Base-by-base conservation (phyloP, 108 stramenopile species). In the Fragilaria crotonensis region DNA sequence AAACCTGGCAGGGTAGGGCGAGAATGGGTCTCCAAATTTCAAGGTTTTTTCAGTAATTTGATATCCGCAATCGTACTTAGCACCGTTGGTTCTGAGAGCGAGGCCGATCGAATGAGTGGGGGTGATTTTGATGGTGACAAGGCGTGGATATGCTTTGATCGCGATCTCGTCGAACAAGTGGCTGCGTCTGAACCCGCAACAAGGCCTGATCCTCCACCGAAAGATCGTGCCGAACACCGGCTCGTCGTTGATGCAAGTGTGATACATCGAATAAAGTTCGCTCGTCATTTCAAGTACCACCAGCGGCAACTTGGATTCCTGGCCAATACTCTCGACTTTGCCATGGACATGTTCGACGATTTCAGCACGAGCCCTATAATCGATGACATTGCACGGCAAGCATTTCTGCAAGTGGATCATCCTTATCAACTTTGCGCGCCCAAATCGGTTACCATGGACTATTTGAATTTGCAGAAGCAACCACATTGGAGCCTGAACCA, bases 111-210 rank as follows among this genome's bases (percentile, higher is more conserved):
- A 53, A 66, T 67, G 66, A 61, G 51, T 50, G 71, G 71, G 23
- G 71, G 71, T 19, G 71, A 72, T 23, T 66, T 61, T 56, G 71
- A 72, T 51, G 71, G 71, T 1, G 71, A 64, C 14, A 23, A 45
- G 17, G 54, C 63, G 11, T 64, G 63, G 63, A 54, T 64, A 14
- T 64, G 53, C 3, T 64, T 49, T 49, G 32, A 56, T 33, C 41
- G 2, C 5, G 54, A 64, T 2, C 25, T 64, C 5, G 54, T 64
- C 19, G 23, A 30, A 7, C 53, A 56, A 20, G 36, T 64, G 3
- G n/a, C 47, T 23, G 19, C 18, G 27, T 26, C 29, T 47, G 29
- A 47, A 2, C 25, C 59, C 14, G 27, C 50, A 30, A 51, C 11
- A 19, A 47, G 22, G 19, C n/a, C 3, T 11, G 54, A n/a, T 14